Conservation (phyloP, 2,329 filamentous ascomycete species). For the Grosmannia huntii region DNA sequence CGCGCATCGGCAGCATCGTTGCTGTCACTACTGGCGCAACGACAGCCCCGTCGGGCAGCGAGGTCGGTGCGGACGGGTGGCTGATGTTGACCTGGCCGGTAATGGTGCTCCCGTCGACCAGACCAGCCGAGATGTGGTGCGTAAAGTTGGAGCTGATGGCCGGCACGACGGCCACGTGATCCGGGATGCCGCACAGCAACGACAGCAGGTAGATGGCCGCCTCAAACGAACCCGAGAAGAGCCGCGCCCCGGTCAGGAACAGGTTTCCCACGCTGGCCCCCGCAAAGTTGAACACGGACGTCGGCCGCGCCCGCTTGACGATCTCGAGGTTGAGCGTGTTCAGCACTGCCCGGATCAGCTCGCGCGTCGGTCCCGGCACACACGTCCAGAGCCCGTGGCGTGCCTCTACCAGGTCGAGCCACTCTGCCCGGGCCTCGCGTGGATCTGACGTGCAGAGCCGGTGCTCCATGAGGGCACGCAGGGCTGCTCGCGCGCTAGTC, state of each 20-base stretch:
- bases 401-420: constrained; percentile 80
- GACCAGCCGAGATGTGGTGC: constrained; percentile 79
- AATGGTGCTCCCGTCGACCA: constrained; percentile 65
- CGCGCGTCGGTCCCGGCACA: constrained; percentile 58
- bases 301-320: constrained; percentile 60
- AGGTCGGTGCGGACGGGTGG: constrained; percentile 60
- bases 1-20: constrained; percentile 18
- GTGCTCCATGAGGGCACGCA: constrained; percentile 79
- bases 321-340: constrained; percentile 69
- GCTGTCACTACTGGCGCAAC: background rate
- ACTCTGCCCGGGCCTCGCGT: constrained; percentile 56
- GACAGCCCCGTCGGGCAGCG: constrained; percentile 24
- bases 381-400: constrained; percentile 62
- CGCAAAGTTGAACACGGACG: constrained; percentile 65
- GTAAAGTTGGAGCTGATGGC: constrained; percentile 93
- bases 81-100: constrained; percentile 89
- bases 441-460: constrained; percentile 51
- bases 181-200: constrained; percentile 73
- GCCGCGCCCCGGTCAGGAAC: constrained; percentile 69
- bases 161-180: constrained; percentile 66
- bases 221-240: constrained; percentile 89
- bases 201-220: constrained; percentile 82
- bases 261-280: constrained; percentile 67
- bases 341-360: constrained; percentile 65
- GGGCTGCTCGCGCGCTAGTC: constrained; percentile 41